These are phyloP conservation scores for Cercospora berteroae DNA, from an alignment of 2,329 filamentous ascomycete genomes.

Conservation along the genomic window DNA sequence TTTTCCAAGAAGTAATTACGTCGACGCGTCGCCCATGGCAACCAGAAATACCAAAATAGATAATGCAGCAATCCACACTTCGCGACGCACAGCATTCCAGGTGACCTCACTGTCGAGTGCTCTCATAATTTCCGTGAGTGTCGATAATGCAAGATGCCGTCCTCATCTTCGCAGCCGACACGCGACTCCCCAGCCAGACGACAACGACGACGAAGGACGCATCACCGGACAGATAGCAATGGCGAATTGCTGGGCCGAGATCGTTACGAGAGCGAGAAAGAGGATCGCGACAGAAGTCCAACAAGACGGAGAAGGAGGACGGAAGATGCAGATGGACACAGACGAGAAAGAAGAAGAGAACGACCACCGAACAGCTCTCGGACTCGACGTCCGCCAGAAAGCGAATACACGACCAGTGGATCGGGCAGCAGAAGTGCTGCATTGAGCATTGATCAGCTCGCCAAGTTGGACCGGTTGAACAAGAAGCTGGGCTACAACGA, in stretches of 20 bases:
- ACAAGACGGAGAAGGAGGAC: not conserved
- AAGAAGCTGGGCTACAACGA: constrained; percentile 50
- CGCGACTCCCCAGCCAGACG: constrained; percentile 34
- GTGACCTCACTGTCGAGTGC: not conserved
- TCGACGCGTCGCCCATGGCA: constrained; percentile 56
- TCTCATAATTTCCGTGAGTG: not conserved
- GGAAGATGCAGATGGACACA: not conserved
- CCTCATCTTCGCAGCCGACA: constrained; percentile 9
- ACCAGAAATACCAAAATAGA: constrained; percentile 79
- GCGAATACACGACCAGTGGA: constrained; percentile 13
- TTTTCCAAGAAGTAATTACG: not conserved
- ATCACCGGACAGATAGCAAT: constrained; percentile 39
- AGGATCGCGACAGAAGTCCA: constrained; percentile 7
- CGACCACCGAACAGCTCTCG: constrained; percentile 8
- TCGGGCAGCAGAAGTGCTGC: constrained; percentile 34
- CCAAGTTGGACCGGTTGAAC: constrained; percentile 64
- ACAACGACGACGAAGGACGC: constrained; percentile 34
- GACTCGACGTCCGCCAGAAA: constrained; percentile 12
- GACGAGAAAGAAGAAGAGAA: constrained; percentile 1
- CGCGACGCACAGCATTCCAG: constrained; percentile 13
- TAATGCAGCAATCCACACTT: constrained; percentile 53
- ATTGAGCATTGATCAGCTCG: constrained; percentile 59
- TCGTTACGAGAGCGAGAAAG: constrained; percentile 14
- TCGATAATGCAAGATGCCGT: constrained; percentile 6
- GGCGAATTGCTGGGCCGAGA: constrained; percentile 30